Base-by-base conservation (phyloP, 805 yeast species). In the Debaryomyces castellii region DNA sequence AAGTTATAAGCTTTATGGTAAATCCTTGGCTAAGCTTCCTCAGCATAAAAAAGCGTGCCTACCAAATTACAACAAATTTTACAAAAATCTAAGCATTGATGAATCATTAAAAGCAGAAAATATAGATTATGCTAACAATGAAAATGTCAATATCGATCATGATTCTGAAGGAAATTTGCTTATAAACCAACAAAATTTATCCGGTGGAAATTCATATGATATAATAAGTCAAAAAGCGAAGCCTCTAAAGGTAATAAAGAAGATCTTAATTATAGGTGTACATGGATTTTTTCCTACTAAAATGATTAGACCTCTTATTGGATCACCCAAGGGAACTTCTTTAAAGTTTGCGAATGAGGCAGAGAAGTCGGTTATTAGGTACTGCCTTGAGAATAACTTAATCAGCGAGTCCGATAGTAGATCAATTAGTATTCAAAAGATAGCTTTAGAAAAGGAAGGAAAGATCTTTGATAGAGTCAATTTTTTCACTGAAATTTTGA, bases 301-400 rank as follows among this genome's bases (percentile, higher is more conserved):
- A 51, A 83, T 89, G 76, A 73, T 94, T 53, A 69, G 99, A 42
- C 90, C 96, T 0, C 58, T 92, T 12, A 83, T 92, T 42, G 99
- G 99, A 2, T 90, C 91, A 51, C 99, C 99, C 3, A 94, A 95
- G 17, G 99, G 99, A 0, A 92, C 99, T 0, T 92, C 98, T 0
- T 75, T 85, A 39, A 85, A 86, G 60, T 94, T 92, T 66, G 89
- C 96, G 27, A 83, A 81, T 51, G 97, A 90, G 57, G 97, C 97
- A 0, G 98, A 90, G 8, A 74, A 73, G 46, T 83, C 91, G 0
- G 78, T 94, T 1, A 71, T 80, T 30, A 66, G 84, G 23, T 92
- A 73, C 46, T 71, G 87, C 83, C 41, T 65, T 50, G 70, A 77
- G 51, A 58, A 71, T 63, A 54, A 71, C 47, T 51, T 75, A 61